Evolutionary conservation across 352 stramenopile genomes (phyloP).

Genomic region (Detonula confervacea): DNA sequence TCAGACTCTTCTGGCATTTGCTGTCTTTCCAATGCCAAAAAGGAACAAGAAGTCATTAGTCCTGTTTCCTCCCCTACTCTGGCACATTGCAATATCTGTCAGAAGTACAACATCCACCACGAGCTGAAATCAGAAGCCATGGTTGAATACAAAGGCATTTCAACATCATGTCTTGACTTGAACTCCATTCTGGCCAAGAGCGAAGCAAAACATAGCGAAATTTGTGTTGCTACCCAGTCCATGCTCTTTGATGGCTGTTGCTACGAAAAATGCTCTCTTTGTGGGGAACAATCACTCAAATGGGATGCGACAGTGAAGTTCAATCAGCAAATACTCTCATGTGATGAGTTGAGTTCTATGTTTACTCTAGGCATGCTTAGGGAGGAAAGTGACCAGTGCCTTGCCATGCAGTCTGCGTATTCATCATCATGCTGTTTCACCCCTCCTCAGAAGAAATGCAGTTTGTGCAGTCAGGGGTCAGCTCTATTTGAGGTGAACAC

Average conservation of each 20-base stretch:
- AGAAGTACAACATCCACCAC: constrained; percentile 39
- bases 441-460: constrained; percentile 40
- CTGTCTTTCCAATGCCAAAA: constrained; percentile 16
- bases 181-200: constrained; percentile 58
- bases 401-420: constrained; percentile 47
- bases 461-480: constrained; percentile 42
- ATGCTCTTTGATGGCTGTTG: constrained; percentile 57
- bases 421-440: constrained; percentile 47
- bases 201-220: constrained; percentile 51
- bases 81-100: constrained; percentile 47
- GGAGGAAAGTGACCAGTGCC: constrained; percentile 42
- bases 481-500: constrained; percentile 44
- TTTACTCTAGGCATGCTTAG: constrained; percentile 41
- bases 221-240: constrained; percentile 52
- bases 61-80: neutral
- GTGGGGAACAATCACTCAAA: constrained; percentile 43
- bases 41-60: neutral
- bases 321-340: constrained; percentile 58
- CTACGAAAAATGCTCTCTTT: constrained; percentile 60
- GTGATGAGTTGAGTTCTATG: constrained; percentile 50
- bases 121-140: constrained; percentile 53
- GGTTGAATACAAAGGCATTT: constrained; percentile 58
- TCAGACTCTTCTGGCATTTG: constrained; percentile 29
- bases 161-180: constrained; percentile 58
- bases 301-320: constrained; percentile 51